These are phyloP conservation scores for Prunus mira DNA, from an alignment of 306 rosid genomes.

Conservation along the genomic window DNA sequence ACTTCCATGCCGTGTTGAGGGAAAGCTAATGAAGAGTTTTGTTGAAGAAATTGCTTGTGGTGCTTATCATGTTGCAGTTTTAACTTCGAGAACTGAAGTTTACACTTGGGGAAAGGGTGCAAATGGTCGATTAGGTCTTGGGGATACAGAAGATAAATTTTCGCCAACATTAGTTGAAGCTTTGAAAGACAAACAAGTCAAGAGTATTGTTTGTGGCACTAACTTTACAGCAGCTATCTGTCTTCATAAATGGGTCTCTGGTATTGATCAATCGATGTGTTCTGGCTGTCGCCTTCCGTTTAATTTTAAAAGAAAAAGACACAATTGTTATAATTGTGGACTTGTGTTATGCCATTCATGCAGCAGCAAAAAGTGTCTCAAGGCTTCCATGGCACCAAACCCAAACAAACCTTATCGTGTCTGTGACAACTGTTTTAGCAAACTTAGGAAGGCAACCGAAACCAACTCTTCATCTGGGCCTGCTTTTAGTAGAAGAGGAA, in stretches of 20 bases:
- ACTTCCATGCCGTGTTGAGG: conserved; percentile 72
- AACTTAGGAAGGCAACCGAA: conserved; percentile 63
- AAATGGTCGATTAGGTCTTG: conserved; percentile 96
- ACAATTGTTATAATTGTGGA: conserved; percentile 97
- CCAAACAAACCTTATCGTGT: conserved; percentile 95
- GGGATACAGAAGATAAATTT: conserved; percentile 74
- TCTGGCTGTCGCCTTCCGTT: conserved; percentile 87
- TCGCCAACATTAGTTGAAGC: conserved; percentile 83
- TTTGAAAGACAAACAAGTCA: conserved; percentile 86
- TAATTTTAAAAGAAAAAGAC: conserved; percentile 91
- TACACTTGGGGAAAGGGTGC: conserved; percentile 99
- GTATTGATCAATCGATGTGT: conserved; percentile 90
- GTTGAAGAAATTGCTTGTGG: conserved; percentile 98
- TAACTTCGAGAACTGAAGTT: conserved; percentile 90
- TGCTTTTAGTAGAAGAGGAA: conserved; percentile 68
- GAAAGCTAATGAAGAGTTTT: conserved; percentile 66
- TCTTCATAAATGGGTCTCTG: conserved; percentile 91
- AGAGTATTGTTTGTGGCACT: conserved; percentile 80
- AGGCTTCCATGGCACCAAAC: conserved; percentile 93
- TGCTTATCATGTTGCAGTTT: conserved; percentile 87
- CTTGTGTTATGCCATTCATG: conserved; percentile 93
- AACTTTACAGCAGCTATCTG: conserved; percentile 90
- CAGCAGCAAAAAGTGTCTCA: conserved; percentile 81
- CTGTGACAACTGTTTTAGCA: conserved; percentile 79
- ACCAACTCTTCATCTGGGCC: conserved; percentile 56